These are phyloP conservation scores for Lentinula boryana DNA, from an alignment of 768 basidiomycete species.

Conservation along the genomic window DNA sequence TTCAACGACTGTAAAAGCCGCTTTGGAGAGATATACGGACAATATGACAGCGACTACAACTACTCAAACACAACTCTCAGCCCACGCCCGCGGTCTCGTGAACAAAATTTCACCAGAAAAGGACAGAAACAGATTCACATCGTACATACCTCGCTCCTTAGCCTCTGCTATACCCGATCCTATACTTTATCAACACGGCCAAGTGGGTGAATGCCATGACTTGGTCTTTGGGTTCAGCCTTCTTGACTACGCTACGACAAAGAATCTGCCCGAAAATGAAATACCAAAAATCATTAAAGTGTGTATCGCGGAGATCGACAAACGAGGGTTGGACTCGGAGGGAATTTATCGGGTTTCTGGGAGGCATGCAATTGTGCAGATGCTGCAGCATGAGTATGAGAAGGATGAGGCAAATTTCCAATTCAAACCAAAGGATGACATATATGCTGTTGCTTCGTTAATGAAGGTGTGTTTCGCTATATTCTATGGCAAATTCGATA, in stretches of 20 bases:
- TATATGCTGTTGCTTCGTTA: conserved; percentile 78
- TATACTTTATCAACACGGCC: conserved; percentile 68
- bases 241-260: conserved; percentile 83
- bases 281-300: conserved; percentile 77
- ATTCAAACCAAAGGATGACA: conserved; percentile 74
- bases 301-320: conserved; percentile 80
- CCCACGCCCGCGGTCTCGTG: conserved; percentile 55
- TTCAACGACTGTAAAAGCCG: conserved; percentile 53
- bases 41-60: conserved; percentile 77
- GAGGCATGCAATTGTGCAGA: conserved; percentile 77
- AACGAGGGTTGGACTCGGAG: conserved; percentile 69
- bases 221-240: conserved; percentile 86
- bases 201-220: conserved; percentile 82
- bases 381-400: conserved; percentile 85
- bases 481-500: background rate
- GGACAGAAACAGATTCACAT: conserved; percentile 55
- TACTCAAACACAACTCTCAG: conserved; percentile 70
- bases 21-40: conserved; percentile 72
- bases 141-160: conserved; percentile 55
- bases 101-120: conserved; percentile 64
- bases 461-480: conserved; percentile 56
- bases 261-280: conserved; percentile 64
- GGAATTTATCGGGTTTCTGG: conserved; percentile 84
- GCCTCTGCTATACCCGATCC: conserved; percentile 64
- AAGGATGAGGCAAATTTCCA: conserved; percentile 71